A percentile compares a stretch with the other conserved stretches of the same genome.
Conservation (phyloP, 2,329 filamentous ascomycete species). For the Penicillium sp. region DNA sequence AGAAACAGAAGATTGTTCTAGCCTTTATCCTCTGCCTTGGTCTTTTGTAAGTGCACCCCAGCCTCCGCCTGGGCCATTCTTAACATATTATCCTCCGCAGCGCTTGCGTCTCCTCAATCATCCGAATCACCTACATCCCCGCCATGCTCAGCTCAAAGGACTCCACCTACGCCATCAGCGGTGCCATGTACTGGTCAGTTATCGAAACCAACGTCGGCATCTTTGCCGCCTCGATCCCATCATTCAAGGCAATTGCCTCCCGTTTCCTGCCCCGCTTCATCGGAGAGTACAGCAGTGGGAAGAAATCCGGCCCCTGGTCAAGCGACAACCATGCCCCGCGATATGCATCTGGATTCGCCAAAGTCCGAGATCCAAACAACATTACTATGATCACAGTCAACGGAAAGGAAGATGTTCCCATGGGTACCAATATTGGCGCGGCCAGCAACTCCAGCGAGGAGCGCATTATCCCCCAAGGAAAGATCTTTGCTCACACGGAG, state of each 20-base stretch:
- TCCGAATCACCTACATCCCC: constrained; percentile 47
- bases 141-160: constrained; percentile 39
- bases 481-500: constrained; percentile 30
- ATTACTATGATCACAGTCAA: constrained; percentile 18
- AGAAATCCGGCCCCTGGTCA: constrained; percentile 24
- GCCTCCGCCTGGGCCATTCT: not conserved
- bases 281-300: constrained; percentile 29
- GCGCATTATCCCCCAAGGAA: constrained; percentile 30
- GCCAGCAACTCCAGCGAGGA: constrained; percentile 26
- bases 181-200: constrained; percentile 46
- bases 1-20: constrained; percentile 47
- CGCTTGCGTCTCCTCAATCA: constrained; percentile 47
- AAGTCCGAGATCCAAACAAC: constrained; percentile 20
- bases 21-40: constrained; percentile 51
- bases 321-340: constrained; percentile 14
- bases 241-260: constrained; percentile 40
- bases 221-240: constrained; percentile 42
- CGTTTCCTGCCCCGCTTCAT: constrained; percentile 44
- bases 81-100: constrained; percentile 20
- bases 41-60: constrained; percentile 37
- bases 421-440: constrained; percentile 24
- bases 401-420: constrained; percentile 12
- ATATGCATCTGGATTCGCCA: constrained; percentile 28
- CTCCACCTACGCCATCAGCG: constrained; percentile 36
- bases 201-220: constrained; percentile 44